Percentiles rank a stretch among this genome's conserved stretches.
Conservation (phyloP, 352 stramenopile genomes). For the Thalassiosira livingstoniorum region DNA sequence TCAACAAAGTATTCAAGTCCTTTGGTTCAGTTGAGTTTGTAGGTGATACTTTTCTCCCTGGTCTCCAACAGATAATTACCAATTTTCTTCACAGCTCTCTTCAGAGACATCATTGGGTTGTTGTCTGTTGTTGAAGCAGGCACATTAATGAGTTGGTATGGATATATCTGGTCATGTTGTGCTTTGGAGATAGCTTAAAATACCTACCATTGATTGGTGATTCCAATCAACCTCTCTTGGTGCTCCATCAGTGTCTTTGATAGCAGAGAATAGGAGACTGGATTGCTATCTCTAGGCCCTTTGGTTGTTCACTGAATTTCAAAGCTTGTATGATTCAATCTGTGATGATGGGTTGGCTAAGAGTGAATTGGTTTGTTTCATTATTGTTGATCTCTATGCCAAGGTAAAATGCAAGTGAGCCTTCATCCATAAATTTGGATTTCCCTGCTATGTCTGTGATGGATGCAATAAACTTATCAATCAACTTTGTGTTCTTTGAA, state of each 20-base stretch:
- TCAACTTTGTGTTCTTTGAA: not conserved
- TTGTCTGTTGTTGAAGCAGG: too few relatives aligned
- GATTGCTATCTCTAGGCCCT: not conserved
- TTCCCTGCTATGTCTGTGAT: not conserved
- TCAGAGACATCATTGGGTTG: too few relatives aligned
- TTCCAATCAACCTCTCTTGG: not conserved
- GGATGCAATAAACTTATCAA: not conserved
- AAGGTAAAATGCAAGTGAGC: not conserved
- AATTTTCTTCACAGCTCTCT: too few relatives aligned
- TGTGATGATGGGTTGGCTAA: not conserved
- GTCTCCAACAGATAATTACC: not conserved
- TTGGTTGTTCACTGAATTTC: not conserved
- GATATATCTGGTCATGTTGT: not conserved
- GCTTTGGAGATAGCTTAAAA: too few relatives aligned
- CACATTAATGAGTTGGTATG: not conserved
- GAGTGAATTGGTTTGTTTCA: not conserved
- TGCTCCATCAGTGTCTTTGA: not conserved
- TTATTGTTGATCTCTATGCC: not conserved
- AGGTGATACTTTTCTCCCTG: not conserved
- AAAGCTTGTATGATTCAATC: not conserved
- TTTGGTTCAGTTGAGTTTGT: not conserved
- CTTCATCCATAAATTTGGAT: not conserved
- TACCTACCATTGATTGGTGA: not conserved
- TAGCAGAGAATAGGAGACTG: not conserved
- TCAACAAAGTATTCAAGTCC: not conserved